phyloP scores from a whole-genome alignment of 2,329 filamentous ascomycete species.

The Grosmannia huntii region DNA sequence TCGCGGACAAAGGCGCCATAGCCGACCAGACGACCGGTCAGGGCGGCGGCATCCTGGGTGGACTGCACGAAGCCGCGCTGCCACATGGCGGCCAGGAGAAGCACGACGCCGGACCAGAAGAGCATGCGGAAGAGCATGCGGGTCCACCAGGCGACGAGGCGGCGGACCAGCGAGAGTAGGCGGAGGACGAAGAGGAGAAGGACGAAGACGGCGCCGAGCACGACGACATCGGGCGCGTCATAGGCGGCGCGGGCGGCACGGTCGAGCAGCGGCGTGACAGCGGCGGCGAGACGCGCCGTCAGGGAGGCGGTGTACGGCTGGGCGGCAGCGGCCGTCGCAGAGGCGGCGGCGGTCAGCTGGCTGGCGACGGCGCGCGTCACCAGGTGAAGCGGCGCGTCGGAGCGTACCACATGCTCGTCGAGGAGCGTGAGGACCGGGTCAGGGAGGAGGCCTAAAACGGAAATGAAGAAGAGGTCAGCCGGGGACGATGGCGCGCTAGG shows the following conservation, averaged over 20 bases:
- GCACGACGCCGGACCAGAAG: constrained; percentile 50
- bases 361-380: constrained; percentile 22
- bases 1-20: constrained; percentile 36
- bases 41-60: constrained; percentile 39
- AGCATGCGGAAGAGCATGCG: constrained; percentile 48
- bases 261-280: constrained; percentile 29
- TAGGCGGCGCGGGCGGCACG: constrained; percentile 23
- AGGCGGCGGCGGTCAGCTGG: constrained; percentile 18
- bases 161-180: constrained; percentile 55
- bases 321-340: constrained; percentile 26
- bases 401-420: constrained; percentile 34
- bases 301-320: constrained; percentile 25
- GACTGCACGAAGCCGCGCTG: constrained; percentile 55
- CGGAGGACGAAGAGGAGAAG: constrained; percentile 49
- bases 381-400: constrained; percentile 30
- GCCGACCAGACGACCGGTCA: constrained; percentile 29
- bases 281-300: neutral
- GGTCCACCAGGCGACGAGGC: constrained; percentile 66
- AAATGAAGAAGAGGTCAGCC: neutral
- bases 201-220: constrained; percentile 35
- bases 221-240: constrained; percentile 28
- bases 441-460: constrained; percentile 21
- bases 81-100: constrained; percentile 43
- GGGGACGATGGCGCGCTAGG: neutral
- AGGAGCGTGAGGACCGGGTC: constrained; percentile 31